These are phyloP conservation scores for Sporodiniella umbellata DNA, from an alignment of 371 early-diverging fungal genomes.

Conservation along the genomic window DNA sequence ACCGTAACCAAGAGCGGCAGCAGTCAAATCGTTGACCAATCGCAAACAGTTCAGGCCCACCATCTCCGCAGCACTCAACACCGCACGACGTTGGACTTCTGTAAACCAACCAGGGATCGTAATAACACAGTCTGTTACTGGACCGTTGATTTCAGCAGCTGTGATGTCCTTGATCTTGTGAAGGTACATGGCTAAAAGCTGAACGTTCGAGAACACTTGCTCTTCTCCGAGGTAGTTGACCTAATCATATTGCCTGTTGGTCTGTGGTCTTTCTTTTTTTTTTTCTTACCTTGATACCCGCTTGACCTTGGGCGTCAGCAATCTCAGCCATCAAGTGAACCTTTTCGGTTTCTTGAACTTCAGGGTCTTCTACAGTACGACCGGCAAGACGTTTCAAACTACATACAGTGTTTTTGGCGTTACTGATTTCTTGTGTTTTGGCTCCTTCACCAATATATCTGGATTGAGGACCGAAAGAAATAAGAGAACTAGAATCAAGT, in stretches of 20 bases:
- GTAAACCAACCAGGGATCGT: constrained; percentile 95
- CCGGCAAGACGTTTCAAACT: constrained; percentile 96
- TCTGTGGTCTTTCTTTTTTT: neutral
- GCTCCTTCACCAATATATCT: constrained; percentile 95
- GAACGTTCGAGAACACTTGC: constrained; percentile 79
- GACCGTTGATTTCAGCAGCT: constrained; percentile 74
- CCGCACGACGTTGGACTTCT: constrained; percentile 88
- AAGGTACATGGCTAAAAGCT: constrained; percentile 93
- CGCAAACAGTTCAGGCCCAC: constrained; percentile 92
- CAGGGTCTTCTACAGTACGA: constrained; percentile 86
- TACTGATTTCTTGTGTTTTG: constrained; percentile 91
- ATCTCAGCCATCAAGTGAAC: constrained; percentile 78
- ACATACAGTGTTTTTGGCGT: constrained; percentile 94
- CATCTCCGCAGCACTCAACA: constrained; percentile 87
- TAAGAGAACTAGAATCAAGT: constrained; percentile 67
- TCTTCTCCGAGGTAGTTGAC: constrained; percentile 79
- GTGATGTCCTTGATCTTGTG: constrained; percentile 90
- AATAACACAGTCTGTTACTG: constrained; percentile 92
- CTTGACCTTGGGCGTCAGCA: constrained; percentile 80
- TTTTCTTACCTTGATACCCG: constrained; percentile 70
- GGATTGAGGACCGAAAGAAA: constrained; percentile 93
- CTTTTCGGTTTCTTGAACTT: constrained; percentile 82
- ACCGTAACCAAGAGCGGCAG: constrained; percentile 95
- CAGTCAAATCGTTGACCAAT: constrained; percentile 91
- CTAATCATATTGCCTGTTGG: constrained; percentile 23